Base-by-base conservation (phyloP, 768 basidiomycete species). In the Leccinum boreale region DNA sequence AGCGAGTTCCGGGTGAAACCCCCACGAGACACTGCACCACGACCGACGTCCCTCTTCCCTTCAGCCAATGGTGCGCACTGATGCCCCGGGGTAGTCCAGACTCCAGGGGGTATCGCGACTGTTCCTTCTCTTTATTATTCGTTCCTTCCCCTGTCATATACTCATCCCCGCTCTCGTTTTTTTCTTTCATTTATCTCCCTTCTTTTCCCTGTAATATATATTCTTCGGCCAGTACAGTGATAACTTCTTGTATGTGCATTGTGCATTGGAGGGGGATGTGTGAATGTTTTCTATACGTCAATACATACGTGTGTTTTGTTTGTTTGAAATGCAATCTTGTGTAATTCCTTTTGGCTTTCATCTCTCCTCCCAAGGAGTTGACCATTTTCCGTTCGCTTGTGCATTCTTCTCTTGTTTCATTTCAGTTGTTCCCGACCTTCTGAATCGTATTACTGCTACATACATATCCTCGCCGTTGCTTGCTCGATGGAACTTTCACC, bases 1-100 rank as follows among this genome's bases (percentile, higher is more conserved):
- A 75, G 81, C 67, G 86, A 92, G 71, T 90, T 93, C 78, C 85
- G 90, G 57, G 83, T 93, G 58, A 90, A 88, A 66, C 87, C 86
- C 7, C 89, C 83, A 28, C 79, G 83, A 69, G 85, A 81, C 17
- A 63, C 58, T 51, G 66, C 64, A 23, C 65, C 69, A 29, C 75
- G 74, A 33, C 71, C 77, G 4, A 70, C 73, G n/a, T 73, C 74
- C 9, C 67, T 75, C 24, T 77, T 80, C 62, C 70, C 73, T 21
- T 70, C 72, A 52, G 71, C 75, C 53, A 76, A 76, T 33, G 74
- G 76, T 55, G 65, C 68, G 58, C 71, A 70, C 58, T 70, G 59
- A 65, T 31, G 58, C 52, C 33, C n/a, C 33, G 42, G 39, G 45
- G 21, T 31, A 5, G 31, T 31, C 17, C 36, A 46, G 29, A 42